Percentiles rank a stretch among this genome's conserved stretches.
These are phyloP conservation scores for Penicillium sp. DNA, from an alignment of 2,329 filamentous ascomycete species.

Conservation along the genomic window DNA sequence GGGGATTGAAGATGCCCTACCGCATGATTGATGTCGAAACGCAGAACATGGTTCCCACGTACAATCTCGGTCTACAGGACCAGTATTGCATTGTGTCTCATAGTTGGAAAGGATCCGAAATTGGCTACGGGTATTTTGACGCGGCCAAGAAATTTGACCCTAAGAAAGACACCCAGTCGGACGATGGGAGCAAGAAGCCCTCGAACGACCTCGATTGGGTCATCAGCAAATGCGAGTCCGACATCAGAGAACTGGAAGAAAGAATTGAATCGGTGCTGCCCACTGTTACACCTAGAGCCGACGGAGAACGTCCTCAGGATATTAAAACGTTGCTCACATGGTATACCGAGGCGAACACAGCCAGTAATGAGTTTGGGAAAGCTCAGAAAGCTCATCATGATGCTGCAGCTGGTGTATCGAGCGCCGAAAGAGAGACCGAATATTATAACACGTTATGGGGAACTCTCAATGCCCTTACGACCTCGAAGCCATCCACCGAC, in stretches of 20 bases:
- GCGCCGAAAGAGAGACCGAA: background rate
- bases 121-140: background rate
- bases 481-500: background rate
- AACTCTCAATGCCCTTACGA: background rate
- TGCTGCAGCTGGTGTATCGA: background rate
- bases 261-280: background rate
- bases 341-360: background rate
- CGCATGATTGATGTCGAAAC: conserved; percentile 2
- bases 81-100: conserved; percentile 2
- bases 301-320: background rate
- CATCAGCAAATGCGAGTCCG: background rate
- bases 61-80: background rate
- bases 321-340: background rate
- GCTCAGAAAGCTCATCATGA: background rate
- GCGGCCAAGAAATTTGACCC: background rate
- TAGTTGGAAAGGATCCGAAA: conserved; percentile 2
- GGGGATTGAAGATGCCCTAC: background rate
- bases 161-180: background rate
- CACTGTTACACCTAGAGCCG: background rate
- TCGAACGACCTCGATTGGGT: background rate
- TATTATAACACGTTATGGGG: background rate
- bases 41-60: conserved; percentile 1
- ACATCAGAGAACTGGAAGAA: background rate
- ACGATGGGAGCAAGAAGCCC: background rate
- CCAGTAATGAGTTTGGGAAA: background rate